A percentile compares a stretch with the other conserved stretches of the same genome.
phyloP scores from a whole-genome alignment of 106 monocot species.

The Allium sativum region DNA sequence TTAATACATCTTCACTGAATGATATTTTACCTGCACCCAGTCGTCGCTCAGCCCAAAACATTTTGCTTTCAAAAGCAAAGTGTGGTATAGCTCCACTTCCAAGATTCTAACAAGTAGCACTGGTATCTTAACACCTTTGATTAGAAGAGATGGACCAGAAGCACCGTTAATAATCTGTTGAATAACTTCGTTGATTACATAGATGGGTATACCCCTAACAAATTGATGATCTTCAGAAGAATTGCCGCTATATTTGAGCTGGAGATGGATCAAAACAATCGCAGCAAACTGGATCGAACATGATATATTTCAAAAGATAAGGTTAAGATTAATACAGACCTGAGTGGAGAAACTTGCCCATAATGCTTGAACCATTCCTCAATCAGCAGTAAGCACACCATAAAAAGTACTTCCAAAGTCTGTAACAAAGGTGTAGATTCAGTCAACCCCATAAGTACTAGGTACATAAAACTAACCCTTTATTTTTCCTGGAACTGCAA shows the following conservation, averaged over 20 bases:
- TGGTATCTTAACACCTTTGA: slow-evolving; percentile 78
- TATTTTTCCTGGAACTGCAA: no score
- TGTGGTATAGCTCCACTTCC: slow-evolving; percentile 91
- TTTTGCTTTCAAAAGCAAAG: slow-evolving; percentile 86
- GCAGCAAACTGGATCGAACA: no score
- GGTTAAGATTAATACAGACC: slow-evolving; percentile 19
- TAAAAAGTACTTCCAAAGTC: slow-evolving; percentile 94
- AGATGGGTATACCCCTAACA: slow-evolving; percentile 87
- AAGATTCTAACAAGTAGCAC: slow-evolving; percentile 82
- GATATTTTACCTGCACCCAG: slow-evolving; percentile 64
- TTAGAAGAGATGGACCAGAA: slow-evolving; percentile 45
- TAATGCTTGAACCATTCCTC: slow-evolving; percentile 77
- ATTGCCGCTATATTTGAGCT: slow-evolving; percentile 16
- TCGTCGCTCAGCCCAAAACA: slow-evolving; percentile 78
- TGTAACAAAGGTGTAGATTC: slow-evolving; percentile 11
- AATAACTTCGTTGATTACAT: slow-evolving; percentile 72
- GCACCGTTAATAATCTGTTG: slow-evolving; percentile 56
- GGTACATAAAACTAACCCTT: no score
- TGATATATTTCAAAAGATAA: no score
- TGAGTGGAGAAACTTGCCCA: slow-evolving; percentile 99
- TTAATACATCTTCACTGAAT: no score
- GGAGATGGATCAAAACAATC: not conserved
- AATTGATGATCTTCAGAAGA: slow-evolving; percentile 74
- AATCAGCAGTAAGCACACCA: slow-evolving; percentile 79
- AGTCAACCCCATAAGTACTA: no score